Base-by-base conservation (phyloP, 1,284 basidiomycete species). In the Moesziomyces sp. region DNA sequence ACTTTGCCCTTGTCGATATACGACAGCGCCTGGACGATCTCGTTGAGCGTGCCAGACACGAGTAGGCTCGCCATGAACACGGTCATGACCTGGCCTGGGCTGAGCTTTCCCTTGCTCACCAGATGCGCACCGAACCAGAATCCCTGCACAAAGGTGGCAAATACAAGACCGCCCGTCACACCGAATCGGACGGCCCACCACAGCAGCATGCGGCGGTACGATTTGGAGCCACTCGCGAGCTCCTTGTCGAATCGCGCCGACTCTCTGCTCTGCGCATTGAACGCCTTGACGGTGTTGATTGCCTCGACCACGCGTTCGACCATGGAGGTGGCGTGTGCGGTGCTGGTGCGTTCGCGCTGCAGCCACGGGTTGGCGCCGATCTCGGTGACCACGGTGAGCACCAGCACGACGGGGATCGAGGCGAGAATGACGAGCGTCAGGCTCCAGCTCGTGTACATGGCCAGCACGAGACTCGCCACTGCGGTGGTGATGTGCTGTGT, bases 21-120 rank as follows among this genome's bases (percentile, higher is more conserved):
- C 58, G 92, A 90, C 65, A 95, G 86, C 57, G 92, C 89, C 0
- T 93, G 92, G 6, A 97, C 89, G 79, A 90, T 90, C 88, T 91
- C 89, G 83, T 97, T 93, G 6, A 97, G 85, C 82, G 93, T 93
- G 79, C 88, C 90, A 4, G 91, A 91, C 0, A 93, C 93, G 59
- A 97, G 91, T 47, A 98, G 87, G 82, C 93, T 94, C 0, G 95
- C 93, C 93, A 95, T 98, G 84, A 99, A 99, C 48, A 96, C 93
- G 30, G 92, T 91, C 90, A 95, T 94, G 71, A 98, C 92, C 51
- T 91, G 88, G 5, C 92, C 93, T 0, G 91, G 87, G 1, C 86
- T 86, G 53, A 90, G 87, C 62, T 88, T 89, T 5, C 91, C 91
- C 19, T 90, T 87, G 24, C 89, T 86, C 14, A 99, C 93, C 54